Evolutionary conservation across 306 rosid species (phyloP).

Genomic region (Rosa multiflora): DNA sequence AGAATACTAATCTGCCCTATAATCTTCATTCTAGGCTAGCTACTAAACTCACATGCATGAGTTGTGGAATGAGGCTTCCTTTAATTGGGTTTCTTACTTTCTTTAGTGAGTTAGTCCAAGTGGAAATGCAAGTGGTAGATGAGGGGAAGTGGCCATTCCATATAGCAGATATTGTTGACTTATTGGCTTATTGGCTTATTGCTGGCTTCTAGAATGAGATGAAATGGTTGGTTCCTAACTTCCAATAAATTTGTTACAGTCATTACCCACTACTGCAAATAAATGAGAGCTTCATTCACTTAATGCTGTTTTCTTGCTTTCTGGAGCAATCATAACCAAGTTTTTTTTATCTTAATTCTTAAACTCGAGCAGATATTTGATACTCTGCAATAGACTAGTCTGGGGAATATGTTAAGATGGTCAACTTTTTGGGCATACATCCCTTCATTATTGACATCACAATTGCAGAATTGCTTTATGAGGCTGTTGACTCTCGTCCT

Average conservation of each 20-base stretch:
- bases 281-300: not conserved
- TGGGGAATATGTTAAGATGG: not conserved
- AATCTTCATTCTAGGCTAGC: not conserved
- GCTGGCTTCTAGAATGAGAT: not conserved
- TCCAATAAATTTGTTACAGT: not conserved
- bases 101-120: not conserved
- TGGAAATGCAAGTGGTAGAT: not conserved
- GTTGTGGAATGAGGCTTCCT: not conserved
- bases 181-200: not conserved
- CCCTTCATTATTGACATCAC: not conserved
- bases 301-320: not conserved
- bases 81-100: not conserved
- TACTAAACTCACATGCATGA: not conserved
- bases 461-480: not conserved
- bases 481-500: not conserved
- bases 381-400: not conserved
- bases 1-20: conserved; percentile 27
- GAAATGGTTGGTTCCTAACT: not conserved
- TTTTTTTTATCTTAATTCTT: not conserved
- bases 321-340: not conserved
- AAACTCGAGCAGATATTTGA: not conserved
- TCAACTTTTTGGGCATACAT: conserved; percentile 7
- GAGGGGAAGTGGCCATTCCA: not conserved
- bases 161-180: conserved; percentile 15
- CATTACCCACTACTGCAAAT: not conserved